These are phyloP conservation scores for Trichaptum fuscoviolaceum DNA, from an alignment of 768 basidiomycete genomes.

Conservation along the genomic window DNA sequence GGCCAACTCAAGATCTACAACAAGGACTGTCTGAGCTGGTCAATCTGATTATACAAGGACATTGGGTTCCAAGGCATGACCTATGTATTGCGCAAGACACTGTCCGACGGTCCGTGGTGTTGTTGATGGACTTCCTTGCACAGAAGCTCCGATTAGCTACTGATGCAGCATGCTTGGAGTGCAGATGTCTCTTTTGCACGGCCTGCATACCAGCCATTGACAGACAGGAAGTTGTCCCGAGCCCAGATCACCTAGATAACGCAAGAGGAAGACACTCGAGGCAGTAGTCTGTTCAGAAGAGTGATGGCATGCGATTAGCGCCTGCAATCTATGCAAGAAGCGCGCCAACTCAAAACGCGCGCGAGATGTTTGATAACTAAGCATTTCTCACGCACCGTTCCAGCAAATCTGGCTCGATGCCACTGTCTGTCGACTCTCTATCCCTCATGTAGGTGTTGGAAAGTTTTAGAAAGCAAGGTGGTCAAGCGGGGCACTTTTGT, in stretches of 20 bases:
- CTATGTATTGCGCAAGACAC: slow-evolving; percentile 57
- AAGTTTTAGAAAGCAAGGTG: too few species aligned
- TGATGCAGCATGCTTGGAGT: slow-evolving; percentile 80
- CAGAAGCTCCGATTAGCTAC: slow-evolving; percentile 76
- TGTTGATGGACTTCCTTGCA: slow-evolving; percentile 62
- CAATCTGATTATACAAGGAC: slow-evolving; percentile 66
- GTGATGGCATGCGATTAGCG: too few species aligned
- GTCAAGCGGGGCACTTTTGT: too few species aligned
- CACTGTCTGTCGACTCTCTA: too few species aligned
- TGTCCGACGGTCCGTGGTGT: slow-evolving; percentile 70
- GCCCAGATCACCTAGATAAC: slow-evolving; percentile 42
- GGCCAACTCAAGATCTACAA: slow-evolving; percentile 74
- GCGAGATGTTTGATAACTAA: too few species aligned
- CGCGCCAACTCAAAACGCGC: too few species aligned
- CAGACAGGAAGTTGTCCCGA: slow-evolving; percentile 48
- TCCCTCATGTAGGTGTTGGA: too few species aligned
- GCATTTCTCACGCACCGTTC: too few species aligned
- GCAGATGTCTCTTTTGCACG: slow-evolving; percentile 54
- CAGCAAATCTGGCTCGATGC: too few species aligned
- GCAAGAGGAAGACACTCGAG: too few species aligned
- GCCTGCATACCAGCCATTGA: slow-evolving; percentile 58
- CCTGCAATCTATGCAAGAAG: too few species aligned
- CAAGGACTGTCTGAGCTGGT: slow-evolving; percentile 28
- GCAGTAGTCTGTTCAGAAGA: too few species aligned
- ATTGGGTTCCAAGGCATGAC: slow-evolving; percentile 86